Conservation (phyloP, 805 yeast genomes). For the Candida nitratophila region DNA sequence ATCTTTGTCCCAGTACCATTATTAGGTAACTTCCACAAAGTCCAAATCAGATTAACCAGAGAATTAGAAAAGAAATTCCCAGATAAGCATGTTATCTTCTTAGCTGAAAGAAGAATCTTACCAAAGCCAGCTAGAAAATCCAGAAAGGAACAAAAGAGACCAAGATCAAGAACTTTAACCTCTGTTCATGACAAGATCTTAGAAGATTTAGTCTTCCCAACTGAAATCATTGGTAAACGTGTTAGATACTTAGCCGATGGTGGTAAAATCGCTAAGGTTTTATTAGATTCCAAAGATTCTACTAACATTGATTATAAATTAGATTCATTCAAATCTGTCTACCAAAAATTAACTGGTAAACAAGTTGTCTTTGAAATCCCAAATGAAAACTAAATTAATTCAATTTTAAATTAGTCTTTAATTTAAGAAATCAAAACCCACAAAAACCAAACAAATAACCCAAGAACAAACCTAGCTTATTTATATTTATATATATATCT, state of each 20-base stretch:
- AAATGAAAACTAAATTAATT: constrained; percentile 35
- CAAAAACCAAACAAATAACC: background rate
- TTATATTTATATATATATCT: no score
- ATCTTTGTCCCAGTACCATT: constrained; percentile 97
- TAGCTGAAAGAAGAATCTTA: constrained; percentile 98
- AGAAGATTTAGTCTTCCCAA: constrained; percentile 99
- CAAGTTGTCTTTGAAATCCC: constrained; percentile 97
- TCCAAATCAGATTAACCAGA: constrained; percentile 95
- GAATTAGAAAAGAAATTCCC: constrained; percentile 99
- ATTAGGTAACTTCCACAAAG: constrained; percentile 89
- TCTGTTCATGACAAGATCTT: constrained; percentile 98
- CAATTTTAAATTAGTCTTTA: background rate
- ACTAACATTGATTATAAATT: constrained; percentile 96
- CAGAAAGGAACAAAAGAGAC: constrained; percentile 96
- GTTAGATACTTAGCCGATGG: constrained; percentile 99
- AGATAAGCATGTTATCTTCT: constrained; percentile 98
- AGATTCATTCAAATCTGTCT: constrained; percentile 98
- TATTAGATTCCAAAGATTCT: constrained; percentile 96
- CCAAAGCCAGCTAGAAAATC: constrained; percentile 98
- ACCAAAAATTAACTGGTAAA: constrained; percentile 98
- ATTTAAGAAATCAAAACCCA: background rate
- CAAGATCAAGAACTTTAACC: constrained; percentile 98
- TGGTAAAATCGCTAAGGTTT: constrained; percentile 94
- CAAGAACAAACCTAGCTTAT: no score
- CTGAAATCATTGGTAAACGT: constrained; percentile 98